Evolutionary conservation across 2,329 filamentous ascomycete genomes (phyloP).

Genomic region (Paecilomyces niveus): DNA sequence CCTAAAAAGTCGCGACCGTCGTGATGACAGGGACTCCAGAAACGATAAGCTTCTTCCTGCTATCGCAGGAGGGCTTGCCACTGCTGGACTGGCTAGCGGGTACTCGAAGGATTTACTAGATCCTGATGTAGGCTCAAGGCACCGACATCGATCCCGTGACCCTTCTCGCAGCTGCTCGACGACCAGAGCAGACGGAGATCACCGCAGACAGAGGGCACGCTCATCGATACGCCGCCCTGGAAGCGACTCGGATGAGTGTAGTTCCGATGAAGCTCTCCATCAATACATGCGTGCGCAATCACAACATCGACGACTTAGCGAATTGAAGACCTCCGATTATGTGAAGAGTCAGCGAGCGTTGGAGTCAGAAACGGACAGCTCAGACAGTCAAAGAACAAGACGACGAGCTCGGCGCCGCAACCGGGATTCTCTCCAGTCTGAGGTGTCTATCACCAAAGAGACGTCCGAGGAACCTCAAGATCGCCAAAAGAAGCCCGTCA

Average conservation of each 20-base stretch:
- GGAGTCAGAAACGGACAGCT: constrained; percentile 14
- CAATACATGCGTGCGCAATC: constrained; percentile 22
- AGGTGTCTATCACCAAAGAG: constrained; percentile 10
- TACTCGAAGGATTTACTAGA: constrained; percentile 26
- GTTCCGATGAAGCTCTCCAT: constrained; percentile 26
- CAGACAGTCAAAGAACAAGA: constrained; percentile 10
- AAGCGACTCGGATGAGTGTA: constrained; percentile 21
- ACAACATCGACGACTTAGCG: constrained; percentile 15
- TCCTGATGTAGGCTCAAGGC: constrained; percentile 16
- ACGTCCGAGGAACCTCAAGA: constrained; percentile 11
- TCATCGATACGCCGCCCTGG: constrained; percentile 14
- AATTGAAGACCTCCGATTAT: constrained; percentile 19
- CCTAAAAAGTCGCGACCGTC: constrained; percentile 3
- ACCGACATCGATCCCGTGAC: constrained; percentile 15
- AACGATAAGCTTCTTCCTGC: constrained; percentile 9
- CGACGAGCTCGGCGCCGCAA: background rate
- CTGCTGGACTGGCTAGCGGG: constrained; percentile 27
- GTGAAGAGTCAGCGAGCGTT: constrained; percentile 11
- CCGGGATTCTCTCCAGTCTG: constrained; percentile 7
- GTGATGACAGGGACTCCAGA: constrained; percentile 5
- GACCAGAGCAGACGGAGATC: constrained; percentile 9
- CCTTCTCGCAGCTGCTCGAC: background rate
- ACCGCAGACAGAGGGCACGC: constrained; percentile 12
- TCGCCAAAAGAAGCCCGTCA: constrained; percentile 18
- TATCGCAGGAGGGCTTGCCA: constrained; percentile 25